A percentile compares a stretch with the other conserved stretches of the same genome.
Evolutionary conservation across 2,329 filamentous ascomycete genomes (phyloP).

Genomic region (Chaetothyriales sp.): DNA sequence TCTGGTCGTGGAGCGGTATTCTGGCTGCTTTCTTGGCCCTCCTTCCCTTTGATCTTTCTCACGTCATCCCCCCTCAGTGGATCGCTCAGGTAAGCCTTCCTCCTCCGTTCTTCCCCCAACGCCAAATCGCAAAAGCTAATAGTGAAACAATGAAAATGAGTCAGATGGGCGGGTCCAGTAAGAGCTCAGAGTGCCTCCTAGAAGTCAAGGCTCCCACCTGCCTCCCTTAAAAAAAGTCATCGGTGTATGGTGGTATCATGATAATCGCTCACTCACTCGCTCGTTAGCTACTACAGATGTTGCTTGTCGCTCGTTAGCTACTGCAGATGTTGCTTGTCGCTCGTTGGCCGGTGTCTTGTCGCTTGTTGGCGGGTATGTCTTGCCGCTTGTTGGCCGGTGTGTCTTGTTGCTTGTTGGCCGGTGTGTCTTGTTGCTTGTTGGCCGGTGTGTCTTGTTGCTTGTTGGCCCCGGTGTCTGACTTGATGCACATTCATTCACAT

Average conservation of each 20-base stretch:
- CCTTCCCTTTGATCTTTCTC: background rate
- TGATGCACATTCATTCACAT: background rate
- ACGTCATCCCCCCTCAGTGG: no score
- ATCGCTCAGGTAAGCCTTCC: no score
- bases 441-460: no score
- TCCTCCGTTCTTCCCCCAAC: background rate
- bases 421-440: no score
- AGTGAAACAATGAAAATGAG: background rate
- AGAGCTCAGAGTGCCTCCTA: background rate
- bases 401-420: no score
- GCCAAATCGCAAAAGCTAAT: background rate
- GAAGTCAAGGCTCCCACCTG: background rate
- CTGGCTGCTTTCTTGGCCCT: background rate
- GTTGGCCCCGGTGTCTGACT: background rate
- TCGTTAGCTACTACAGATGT: background rate
- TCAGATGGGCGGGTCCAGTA: background rate
- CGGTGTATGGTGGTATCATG: constrained; percentile 14
- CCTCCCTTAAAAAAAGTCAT: constrained; percentile 2
- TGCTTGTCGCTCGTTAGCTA: background rate
- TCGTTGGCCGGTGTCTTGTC: no score
- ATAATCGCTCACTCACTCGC: background rate
- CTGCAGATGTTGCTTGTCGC: background rate
- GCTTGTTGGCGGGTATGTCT: no score
- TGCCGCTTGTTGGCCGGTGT: no score
- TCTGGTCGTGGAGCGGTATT: background rate